Base-by-base conservation (phyloP, 108 stramenopile species). In the Cyclotella atomus region DNA sequence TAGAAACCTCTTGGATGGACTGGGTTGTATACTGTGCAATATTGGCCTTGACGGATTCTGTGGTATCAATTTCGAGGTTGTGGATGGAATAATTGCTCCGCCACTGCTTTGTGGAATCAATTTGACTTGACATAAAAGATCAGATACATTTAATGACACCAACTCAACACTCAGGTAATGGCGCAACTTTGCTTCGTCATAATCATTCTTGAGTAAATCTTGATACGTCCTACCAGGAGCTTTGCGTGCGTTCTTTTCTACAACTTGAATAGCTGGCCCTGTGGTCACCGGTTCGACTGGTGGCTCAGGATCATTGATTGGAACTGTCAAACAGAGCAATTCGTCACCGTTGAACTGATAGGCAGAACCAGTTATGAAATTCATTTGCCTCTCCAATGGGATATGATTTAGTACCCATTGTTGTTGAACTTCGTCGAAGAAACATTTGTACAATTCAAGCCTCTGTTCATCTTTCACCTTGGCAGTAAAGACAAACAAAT, bases 191-290 rank as follows among this genome's bases (percentile, higher is more conserved):
- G 34, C 66, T 27, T 71, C 78, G 43, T 79, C 78, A n/a, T 55
- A 72, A 27, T 68, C 60, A 50, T 79, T 79, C 70, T 79, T 79
- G 0, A 79, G 38, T 30, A 79, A 33, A 55, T 79, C 78, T 44
- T 79, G 78, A 68, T 79, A 79, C 25, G 78, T 79, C 78, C 78
- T 67, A 21, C 78, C 78, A 0, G 78, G 71, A 16, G 78, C 71
- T 23, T 72, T 79, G 7, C 71, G 27, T 43, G 78, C 78, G 41
- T 67, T 65, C 35, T 36, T 60, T n/a, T 59, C 29, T 0, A 79
- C 78, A 3, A 27, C 27, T 62, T 79, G 78, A 21, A 79, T 79
- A 0, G 71, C 16, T 4, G 78, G 78, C 25, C 78, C 78, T 7
- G 71, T 68, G 33, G 70, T 79, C 0, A 68, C 0, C 8, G 78